Evolutionary conservation across 2,329 filamentous ascomycete species (phyloP).

Genomic region (Tolypocladium ovalisporum): DNA sequence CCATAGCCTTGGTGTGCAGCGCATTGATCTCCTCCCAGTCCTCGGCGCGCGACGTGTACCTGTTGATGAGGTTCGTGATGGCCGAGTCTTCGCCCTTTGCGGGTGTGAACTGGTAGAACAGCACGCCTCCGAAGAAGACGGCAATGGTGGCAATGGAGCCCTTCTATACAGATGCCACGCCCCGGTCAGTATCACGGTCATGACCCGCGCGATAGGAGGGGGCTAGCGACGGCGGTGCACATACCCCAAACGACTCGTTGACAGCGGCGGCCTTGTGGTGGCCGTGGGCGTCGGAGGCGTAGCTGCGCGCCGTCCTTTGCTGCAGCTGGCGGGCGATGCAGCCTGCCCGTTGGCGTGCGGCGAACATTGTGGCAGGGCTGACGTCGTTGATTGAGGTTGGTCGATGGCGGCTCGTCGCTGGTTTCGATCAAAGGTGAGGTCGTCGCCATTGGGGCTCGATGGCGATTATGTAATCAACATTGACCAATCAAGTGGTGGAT

Average conservation of each 20-base stretch:
- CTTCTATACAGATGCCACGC: constrained; percentile 22
- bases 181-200: neutral
- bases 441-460: constrained; percentile 12
- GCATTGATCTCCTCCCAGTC: constrained; percentile 42
- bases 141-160: constrained; percentile 36
- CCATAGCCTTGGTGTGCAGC: constrained; percentile 37
- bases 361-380: constrained; percentile 24
- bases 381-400: constrained; percentile 21
- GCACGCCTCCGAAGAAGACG: constrained; percentile 30
- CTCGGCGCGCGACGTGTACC: constrained; percentile 34
- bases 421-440: constrained; percentile 11
- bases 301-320: constrained; percentile 31
- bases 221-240: constrained; percentile 12
- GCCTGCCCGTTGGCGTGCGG: constrained; percentile 34
- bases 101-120: constrained; percentile 39
- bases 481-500: constrained; percentile 11
- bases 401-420: constrained; percentile 10
- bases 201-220: neutral
- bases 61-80: constrained; percentile 33
- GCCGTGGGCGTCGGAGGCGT: constrained; percentile 42
- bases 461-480: constrained; percentile 16
- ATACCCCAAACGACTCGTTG: constrained; percentile 47
- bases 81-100: constrained; percentile 38
- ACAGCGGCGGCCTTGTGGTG: constrained; percentile 35
- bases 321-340: constrained; percentile 24